Conservation (phyloP, 345 rosid genomes). For the Euphorbia lathyris region DNA sequence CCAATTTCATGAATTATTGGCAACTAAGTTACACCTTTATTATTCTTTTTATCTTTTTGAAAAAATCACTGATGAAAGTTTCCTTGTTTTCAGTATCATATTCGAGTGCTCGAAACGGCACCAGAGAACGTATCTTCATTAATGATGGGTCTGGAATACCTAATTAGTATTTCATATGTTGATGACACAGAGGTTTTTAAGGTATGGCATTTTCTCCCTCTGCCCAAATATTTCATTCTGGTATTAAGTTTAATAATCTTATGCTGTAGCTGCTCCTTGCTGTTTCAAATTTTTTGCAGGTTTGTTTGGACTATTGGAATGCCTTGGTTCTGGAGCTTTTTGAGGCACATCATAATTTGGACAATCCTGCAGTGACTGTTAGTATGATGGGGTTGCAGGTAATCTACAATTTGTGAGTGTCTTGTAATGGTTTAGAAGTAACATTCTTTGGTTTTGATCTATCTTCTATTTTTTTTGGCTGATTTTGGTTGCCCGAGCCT, state of each 20-base stretch:
- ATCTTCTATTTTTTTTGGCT: neutral
- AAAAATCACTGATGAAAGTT: slow-evolving; percentile 12
- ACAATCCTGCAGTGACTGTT: slow-evolving; percentile 68
- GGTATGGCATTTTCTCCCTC: slow-evolving; percentile 39
- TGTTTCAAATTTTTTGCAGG: slow-evolving; percentile 38
- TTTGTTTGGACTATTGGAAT: slow-evolving; percentile 99
- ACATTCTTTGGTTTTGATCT: neutral
- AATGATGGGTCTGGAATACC: slow-evolving; percentile 84
- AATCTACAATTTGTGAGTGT: slow-evolving; percentile 8
- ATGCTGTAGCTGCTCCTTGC: neutral
- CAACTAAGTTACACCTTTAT: neutral
- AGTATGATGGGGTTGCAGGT: slow-evolving; percentile 89
- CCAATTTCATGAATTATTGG: neutral
- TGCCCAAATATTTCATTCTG: neutral
- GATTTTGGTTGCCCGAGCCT: neutral
- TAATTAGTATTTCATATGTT: slow-evolving; percentile 84
- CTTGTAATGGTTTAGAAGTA: neutral
- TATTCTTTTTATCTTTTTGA: neutral
- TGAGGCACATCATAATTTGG: slow-evolving; percentile 77
- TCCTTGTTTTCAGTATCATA: slow-evolving; percentile 61
- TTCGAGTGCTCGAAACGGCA: slow-evolving; percentile 67
- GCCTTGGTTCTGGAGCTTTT: slow-evolving; percentile 84
- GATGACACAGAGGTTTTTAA: slow-evolving; percentile 99
- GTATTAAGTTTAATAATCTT: neutral
- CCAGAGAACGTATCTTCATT: slow-evolving; percentile 63